Conservation (phyloP, 352 stramenopile species). For the Thraustochytrium striatum region DNA sequence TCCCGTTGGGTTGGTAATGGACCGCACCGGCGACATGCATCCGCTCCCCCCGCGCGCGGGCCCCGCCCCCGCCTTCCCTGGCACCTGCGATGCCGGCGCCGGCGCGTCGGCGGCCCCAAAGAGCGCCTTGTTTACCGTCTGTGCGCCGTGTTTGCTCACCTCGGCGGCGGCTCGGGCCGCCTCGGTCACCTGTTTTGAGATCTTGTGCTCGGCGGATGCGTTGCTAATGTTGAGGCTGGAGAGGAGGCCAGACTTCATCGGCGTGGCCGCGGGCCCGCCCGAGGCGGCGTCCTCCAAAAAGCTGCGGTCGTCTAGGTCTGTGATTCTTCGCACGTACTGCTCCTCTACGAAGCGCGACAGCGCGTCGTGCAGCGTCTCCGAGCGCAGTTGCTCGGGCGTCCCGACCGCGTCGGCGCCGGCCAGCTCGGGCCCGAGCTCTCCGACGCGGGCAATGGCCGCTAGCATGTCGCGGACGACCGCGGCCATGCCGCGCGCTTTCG, state of each 20-base stretch:
- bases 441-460: background rate
- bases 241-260: background rate
- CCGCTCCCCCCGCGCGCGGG: too few species aligned
- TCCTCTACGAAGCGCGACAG: background rate
- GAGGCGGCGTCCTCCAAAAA: background rate
- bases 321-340: background rate
- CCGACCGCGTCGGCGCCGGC: background rate
- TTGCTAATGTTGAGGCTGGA: background rate
- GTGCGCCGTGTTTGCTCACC: background rate
- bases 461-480: background rate
- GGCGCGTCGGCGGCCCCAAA: background rate
- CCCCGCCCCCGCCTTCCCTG: too few species aligned
- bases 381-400: background rate
- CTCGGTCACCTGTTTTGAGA: background rate
- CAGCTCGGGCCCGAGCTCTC: background rate
- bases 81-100: background rate
- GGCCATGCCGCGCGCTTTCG: background rate
- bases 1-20: background rate
- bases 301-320: background rate
- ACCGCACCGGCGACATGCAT: background rate
- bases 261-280: background rate
- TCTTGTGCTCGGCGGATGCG: background rate
- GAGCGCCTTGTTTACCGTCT: background rate
- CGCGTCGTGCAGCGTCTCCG: background rate
- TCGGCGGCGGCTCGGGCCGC: background rate